These are phyloP conservation scores for Gardenia jasminoides DNA, from an alignment of 257 asterid species.

Conservation along the genomic window DNA sequence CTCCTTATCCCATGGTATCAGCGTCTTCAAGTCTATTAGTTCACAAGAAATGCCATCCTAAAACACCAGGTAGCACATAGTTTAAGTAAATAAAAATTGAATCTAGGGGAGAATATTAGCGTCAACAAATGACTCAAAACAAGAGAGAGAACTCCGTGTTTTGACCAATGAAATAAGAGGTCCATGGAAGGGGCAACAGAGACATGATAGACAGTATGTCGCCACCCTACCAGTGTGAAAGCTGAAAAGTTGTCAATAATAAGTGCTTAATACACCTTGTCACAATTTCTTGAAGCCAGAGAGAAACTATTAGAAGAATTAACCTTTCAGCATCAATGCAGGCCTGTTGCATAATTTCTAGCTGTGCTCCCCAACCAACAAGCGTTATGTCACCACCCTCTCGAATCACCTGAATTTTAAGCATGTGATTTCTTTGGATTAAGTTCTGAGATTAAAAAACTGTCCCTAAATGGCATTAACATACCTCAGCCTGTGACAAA, in stretches of 20 bases:
- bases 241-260: neutral
- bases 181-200: neutral
- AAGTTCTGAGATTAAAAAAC: constrained; percentile 10
- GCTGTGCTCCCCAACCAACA: constrained; percentile 99
- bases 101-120: neutral
- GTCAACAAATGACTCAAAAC: neutral
- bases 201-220: neutral
- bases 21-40: constrained; percentile 83
- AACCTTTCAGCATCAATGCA: constrained; percentile 89
- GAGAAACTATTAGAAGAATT: neutral
- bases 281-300: neutral
- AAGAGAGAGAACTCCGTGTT: too few relatives aligned
- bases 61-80: constrained; percentile 17
- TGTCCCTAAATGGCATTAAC: constrained; percentile 14
- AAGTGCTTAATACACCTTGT: neutral
- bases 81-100: neutral
- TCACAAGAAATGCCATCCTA: constrained; percentile 99
- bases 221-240: too few relatives aligned
- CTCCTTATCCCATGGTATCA: constrained; percentile 98
- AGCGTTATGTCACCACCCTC: constrained; percentile 94
- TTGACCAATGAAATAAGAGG: neutral
- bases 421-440: constrained; percentile 6
- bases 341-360: constrained; percentile 81
- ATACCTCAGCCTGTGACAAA: constrained; percentile 94
- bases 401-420: constrained; percentile 68